These are phyloP conservation scores for Vararia minispora DNA, from an alignment of 768 basidiomycete genomes.

Conservation along the genomic window DNA sequence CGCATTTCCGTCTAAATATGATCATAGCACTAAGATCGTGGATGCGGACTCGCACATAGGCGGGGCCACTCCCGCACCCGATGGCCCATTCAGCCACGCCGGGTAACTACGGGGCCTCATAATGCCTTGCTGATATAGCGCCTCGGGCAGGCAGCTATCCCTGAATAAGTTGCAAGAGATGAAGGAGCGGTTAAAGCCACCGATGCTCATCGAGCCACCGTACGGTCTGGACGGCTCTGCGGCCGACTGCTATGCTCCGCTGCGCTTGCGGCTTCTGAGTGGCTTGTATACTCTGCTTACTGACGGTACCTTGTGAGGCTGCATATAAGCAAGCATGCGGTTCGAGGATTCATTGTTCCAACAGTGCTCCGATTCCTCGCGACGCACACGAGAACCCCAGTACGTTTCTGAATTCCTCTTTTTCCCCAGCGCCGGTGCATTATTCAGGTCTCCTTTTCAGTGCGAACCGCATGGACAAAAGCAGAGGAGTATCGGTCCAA, in stretches of 20 bases:
- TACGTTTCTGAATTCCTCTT: slow-evolving; percentile 4
- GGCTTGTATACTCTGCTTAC: slow-evolving; percentile 19
- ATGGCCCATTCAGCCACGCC: slow-evolving; percentile 25
- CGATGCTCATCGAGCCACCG: slow-evolving; percentile 68
- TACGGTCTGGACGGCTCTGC: slow-evolving; percentile 34
- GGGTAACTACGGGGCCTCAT: slow-evolving; percentile 30
- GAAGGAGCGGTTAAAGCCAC: slow-evolving; percentile 50
- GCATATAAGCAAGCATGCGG: slow-evolving; percentile 49
- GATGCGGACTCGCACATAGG: slow-evolving; percentile 39
- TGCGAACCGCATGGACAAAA: slow-evolving; percentile 61
- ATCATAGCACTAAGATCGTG: slow-evolving; percentile 25
- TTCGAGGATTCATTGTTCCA: slow-evolving; percentile 17
- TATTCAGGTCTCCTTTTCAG: slow-evolving; percentile 15
- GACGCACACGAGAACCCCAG: slow-evolving; percentile 48
- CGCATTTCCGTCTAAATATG: background rate
- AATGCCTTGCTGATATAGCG: slow-evolving; percentile 35
- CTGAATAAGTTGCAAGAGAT: slow-evolving; percentile 69
- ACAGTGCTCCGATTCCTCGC: slow-evolving; percentile 2
- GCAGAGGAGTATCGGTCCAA: too few relatives aligned
- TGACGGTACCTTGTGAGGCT: background rate
- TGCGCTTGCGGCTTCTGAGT: slow-evolving; percentile 66
- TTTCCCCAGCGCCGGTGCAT: background rate
- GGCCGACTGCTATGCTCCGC: slow-evolving; percentile 19
- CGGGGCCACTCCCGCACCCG: slow-evolving; percentile 20
- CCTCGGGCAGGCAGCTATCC: slow-evolving; percentile 69